Conservation (phyloP, 805 yeast species). For the Kodamaea hsintzibuensis region DNA sequence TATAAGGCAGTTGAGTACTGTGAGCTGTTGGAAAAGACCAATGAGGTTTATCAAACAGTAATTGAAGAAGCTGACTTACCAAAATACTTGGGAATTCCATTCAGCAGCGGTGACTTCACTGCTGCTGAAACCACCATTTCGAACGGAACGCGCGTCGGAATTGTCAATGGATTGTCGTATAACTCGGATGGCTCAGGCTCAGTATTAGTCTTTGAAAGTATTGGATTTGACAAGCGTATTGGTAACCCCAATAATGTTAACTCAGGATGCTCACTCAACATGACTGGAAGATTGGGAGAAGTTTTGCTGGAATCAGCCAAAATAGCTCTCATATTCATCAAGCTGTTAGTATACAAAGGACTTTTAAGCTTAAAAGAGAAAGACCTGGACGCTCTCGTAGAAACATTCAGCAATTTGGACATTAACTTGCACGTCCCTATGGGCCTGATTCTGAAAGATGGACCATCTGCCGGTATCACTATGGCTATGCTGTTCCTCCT, state of each 20-base stretch:
- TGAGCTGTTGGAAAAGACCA: constrained; percentile 21
- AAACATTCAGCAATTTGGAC: constrained; percentile 53
- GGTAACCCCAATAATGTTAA: constrained; percentile 24
- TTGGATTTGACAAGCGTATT: constrained; percentile 54
- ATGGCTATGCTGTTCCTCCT: constrained; percentile 50
- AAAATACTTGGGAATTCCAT: constrained; percentile 69
- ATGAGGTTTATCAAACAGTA: constrained; percentile 30
- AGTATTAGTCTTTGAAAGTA: constrained; percentile 74
- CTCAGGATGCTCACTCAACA: constrained; percentile 43
- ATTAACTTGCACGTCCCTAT: constrained; percentile 54
- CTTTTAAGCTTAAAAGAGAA: constrained; percentile 31
- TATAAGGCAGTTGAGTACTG: constrained; percentile 76
- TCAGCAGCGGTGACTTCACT: constrained; percentile 34
- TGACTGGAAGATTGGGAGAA: constrained; percentile 83
- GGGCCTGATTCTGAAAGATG: constrained; percentile 50
- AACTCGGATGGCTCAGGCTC: constrained; percentile 87
- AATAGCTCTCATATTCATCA: constrained; percentile 74
- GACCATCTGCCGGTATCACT: constrained; percentile 53
- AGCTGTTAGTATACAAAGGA: constrained; percentile 47
- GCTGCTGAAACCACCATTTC: constrained; percentile 35
- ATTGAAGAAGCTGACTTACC: constrained; percentile 60
- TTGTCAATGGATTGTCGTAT: constrained; percentile 83
- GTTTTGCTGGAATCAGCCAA: constrained; percentile 80
- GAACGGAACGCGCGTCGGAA: constrained; percentile 56
- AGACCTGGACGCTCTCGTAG: constrained; percentile 33